A percentile compares a stretch with the other conserved stretches of the same genome.
These are phyloP conservation scores for Coniferiporia weirii DNA, from an alignment of 1,284 basidiomycete genomes.

Conservation along the genomic window DNA sequence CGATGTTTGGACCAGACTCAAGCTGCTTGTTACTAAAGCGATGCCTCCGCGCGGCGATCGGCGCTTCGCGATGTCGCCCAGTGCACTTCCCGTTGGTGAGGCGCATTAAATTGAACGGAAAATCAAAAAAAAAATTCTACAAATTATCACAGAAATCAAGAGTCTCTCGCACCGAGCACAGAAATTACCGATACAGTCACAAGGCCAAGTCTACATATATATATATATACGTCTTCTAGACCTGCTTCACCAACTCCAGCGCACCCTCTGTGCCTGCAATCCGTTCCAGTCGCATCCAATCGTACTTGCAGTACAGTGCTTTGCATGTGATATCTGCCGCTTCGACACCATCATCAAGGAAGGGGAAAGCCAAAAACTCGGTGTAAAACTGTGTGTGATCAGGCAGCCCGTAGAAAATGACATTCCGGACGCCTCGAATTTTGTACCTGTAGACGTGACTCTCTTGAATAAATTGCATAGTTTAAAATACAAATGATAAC, in stretches of 20 bases:
- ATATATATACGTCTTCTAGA: neutral
- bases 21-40: too few species aligned
- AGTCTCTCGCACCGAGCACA: too few species aligned
- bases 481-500: conserved; percentile 17
- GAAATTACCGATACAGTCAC: neutral
- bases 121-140: neutral
- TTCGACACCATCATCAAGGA: conserved; percentile 78
- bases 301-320: conserved; percentile 83
- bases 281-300: conserved; percentile 81
- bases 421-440: conserved; percentile 84
- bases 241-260: conserved; percentile 11
- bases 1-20: neutral
- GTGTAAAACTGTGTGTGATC: conserved; percentile 89
- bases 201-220: neutral
- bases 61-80: too few species aligned
- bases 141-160: too few species aligned
- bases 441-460: conserved; percentile 59
- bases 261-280: conserved; percentile 45
- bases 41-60: too few species aligned
- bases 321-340: conserved; percentile 72
- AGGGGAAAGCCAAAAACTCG: conserved; percentile 83
- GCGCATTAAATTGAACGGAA: neutral
- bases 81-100: neutral
- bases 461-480: conserved; percentile 8
- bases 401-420: conserved; percentile 91